A percentile compares a stretch with the other conserved stretches of the same genome.
These are phyloP conservation scores for Mucor irregularis DNA, from an alignment of 371 early-diverging fungal genomes.

Conservation along the genomic window DNA sequence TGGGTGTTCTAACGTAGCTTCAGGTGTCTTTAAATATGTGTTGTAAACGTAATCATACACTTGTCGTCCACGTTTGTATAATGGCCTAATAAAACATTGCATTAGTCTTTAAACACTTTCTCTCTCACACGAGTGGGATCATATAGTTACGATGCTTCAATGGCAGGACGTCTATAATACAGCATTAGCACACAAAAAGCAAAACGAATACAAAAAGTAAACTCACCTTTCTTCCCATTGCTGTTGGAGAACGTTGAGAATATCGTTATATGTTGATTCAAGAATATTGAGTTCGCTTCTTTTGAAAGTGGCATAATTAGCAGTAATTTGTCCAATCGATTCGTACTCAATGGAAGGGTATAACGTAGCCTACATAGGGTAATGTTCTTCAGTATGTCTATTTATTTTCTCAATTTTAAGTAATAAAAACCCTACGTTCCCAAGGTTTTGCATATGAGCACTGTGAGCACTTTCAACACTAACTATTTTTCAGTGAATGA, in stretches of 20 bases:
- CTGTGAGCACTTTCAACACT: constrained; percentile 8
- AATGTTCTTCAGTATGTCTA: background rate
- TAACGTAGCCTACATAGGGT: constrained; percentile 10
- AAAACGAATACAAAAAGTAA: background rate
- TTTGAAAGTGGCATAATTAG: constrained; percentile 4
- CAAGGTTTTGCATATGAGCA: constrained; percentile 2
- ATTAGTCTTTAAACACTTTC: no score
- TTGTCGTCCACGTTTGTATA: constrained; percentile 11
- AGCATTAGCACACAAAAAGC: background rate
- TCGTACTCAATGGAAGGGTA: constrained; percentile 24
- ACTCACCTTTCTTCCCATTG: constrained; percentile 17
- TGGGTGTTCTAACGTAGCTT: background rate
- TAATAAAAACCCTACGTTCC: no score
- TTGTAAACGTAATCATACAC: constrained; percentile 5
- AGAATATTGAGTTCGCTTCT: background rate
- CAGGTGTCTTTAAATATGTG: background rate
- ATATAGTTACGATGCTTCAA: constrained; percentile 12
- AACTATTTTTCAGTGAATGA: constrained; percentile 1
- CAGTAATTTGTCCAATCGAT: background rate
- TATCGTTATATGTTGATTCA: background rate
- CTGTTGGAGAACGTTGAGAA: background rate
- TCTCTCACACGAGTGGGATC: no score
- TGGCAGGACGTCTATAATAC: background rate
- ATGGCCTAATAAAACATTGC: background rate
- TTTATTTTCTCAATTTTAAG: constrained; percentile 4